Conservation (phyloP, 805 yeast genomes). For the Barnettozyma pratensis region DNA sequence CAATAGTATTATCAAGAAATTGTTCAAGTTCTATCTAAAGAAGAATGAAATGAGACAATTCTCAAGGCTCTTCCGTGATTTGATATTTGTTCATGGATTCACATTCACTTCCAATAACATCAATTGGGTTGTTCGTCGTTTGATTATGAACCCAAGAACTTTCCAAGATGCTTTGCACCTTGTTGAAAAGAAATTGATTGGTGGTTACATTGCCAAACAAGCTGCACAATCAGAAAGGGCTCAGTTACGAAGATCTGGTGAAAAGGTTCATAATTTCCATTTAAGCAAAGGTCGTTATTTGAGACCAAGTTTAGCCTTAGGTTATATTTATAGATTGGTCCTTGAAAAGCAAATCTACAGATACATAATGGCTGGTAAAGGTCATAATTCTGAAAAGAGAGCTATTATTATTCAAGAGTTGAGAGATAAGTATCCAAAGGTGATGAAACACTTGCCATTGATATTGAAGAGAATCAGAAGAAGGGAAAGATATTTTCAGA, state of each 20-base stretch:
- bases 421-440: conserved; percentile 25
- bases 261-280: conserved; percentile 16
- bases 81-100: conserved; percentile 23
- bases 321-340: conserved; percentile 20
- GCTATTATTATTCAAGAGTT: conserved; percentile 16
- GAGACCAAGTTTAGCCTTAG: conserved; percentile 26
- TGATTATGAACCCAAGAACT: conserved; percentile 25
- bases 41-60: conserved; percentile 7
- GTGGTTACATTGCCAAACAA: conserved; percentile 28
- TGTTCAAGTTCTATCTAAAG: conserved; percentile 7
- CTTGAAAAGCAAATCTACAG: conserved; percentile 23
- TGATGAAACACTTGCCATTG: conserved; percentile 24
- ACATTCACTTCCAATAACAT: conserved; percentile 28
- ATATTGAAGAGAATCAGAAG: conserved; percentile 24
- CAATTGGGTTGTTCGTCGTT: conserved; percentile 27
- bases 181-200: conserved; percentile 30
- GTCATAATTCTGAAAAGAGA: conserved; percentile 8
- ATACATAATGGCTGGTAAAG: conserved; percentile 14
- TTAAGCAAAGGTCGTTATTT: conserved; percentile 18
- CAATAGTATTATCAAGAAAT: conserved; percentile 12
- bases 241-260: conserved; percentile 12
- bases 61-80: conserved; percentile 13
- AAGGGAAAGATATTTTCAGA: conserved; percentile 7
- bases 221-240: conserved; percentile 7
- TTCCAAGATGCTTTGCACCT: conserved; percentile 26